These are phyloP conservation scores for Coniella lustricola DNA, from an alignment of 2,329 filamentous ascomycete genomes.

Conservation along the genomic window DNA sequence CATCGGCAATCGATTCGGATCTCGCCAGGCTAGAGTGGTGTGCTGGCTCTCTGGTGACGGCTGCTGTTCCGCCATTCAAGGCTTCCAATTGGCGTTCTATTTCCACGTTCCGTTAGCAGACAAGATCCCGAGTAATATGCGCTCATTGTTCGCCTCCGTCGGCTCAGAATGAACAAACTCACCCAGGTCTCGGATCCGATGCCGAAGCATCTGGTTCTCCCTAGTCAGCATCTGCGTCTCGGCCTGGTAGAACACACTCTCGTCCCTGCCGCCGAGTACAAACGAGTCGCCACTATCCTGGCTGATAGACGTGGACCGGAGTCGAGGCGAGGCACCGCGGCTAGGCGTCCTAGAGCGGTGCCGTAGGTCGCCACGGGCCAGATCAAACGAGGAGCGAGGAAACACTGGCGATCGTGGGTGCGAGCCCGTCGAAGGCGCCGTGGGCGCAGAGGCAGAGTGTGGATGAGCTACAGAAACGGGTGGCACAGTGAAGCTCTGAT, in stretches of 20 bases:
- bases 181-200: conserved; percentile 68
- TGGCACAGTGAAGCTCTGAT: conserved; percentile 15
- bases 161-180: conserved; percentile 19
- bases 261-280: conserved; percentile 59
- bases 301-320: conserved; percentile 52
- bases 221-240: conserved; percentile 71
- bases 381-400: conserved; percentile 51
- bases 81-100: conserved; percentile 47
- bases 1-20: conserved; percentile 38
- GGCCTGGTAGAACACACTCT: conserved; percentile 73
- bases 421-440: conserved; percentile 33
- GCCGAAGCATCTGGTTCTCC: conserved; percentile 77
- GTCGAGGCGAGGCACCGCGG: conserved; percentile 47
- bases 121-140: too few relatives aligned
- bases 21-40: conserved; percentile 42
- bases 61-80: conserved; percentile 20
- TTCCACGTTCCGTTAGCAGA: conserved; percentile 15
- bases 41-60: conserved; percentile 39
- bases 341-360: conserved; percentile 54
- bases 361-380: conserved; percentile 48
- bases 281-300: conserved; percentile 52
- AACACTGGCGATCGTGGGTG: conserved; percentile 45
- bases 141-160: too few relatives aligned
- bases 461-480: conserved; percentile 19
- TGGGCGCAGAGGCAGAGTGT: conserved; percentile 29